Evolutionary conservation across 2,329 filamentous ascomycete species (phyloP), one percentile per base, ranked within the genome.

Genomic region (Aspergillus novoparasiticus): DNA sequence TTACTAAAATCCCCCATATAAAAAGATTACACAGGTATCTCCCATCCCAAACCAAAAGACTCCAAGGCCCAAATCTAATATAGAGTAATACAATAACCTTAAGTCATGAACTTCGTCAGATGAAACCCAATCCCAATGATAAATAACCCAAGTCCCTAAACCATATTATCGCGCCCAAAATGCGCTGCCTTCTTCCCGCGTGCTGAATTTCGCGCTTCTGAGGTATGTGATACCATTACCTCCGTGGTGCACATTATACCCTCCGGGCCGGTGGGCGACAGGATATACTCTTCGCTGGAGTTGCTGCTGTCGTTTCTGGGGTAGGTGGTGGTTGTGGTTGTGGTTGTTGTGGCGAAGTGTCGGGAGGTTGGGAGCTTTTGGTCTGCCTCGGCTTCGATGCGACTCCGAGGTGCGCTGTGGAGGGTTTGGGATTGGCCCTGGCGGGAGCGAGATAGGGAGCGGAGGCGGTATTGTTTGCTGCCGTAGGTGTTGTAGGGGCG

Each of bases 211-310:
- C 48, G 28, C 28, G 48, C 48, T 8, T 34, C 48, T 19, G 28
- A 11, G 28, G 48, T 21, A 19, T 32, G 26, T 2, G 54, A 61
- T 21, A 65, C 60, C 32, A 62, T 63, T 4, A 67, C 61, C 48
- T 67, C 65, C 0, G 61, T 67, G 1, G 65, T 67, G 23, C 63
- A 57, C 30, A 66, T 34, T 10, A 67, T 67, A 8, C 63, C 30
- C 1, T 41, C 34, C 19, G 43, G 21, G 3, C 46, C 28, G 12
- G 32, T 45, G 10, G 56, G 5, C 21, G 63, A 36, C 28, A 68
- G 51, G 9, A 65, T 68, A 16, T 58, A 34, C 34, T 64, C 65
- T 46, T 67, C 62, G 10, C 64, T 67, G 11, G 66, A 66, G 55
- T 66, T 66, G 12, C 58, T 59, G 2, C 57, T 30, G 9, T 23